Conservation (phyloP, 1,284 basidiomycete genomes). For the Paramarasmius palmivorus region DNA sequence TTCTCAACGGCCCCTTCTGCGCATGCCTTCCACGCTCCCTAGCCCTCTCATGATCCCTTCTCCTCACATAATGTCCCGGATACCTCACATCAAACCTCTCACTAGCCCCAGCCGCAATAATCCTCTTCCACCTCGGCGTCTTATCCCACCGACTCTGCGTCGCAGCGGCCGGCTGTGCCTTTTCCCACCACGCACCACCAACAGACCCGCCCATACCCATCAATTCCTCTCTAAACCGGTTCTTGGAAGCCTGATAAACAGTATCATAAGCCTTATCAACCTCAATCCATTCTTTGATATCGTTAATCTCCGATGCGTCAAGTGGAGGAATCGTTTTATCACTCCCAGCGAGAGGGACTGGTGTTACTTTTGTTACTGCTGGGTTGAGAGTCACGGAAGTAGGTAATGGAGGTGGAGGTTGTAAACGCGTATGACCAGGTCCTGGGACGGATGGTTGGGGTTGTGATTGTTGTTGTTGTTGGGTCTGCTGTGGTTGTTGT, state of each 20-base stretch:
- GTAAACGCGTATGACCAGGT: not conserved
- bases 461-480: not conserved
- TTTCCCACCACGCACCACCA: slow-evolving; percentile 14
- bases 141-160: slow-evolving; percentile 46
- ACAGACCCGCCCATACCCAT: slow-evolving; percentile 1
- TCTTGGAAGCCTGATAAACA: not conserved
- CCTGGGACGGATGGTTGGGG: slow-evolving; percentile 17
- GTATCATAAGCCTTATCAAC: slow-evolving; percentile 50
- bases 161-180: slow-evolving; percentile 29
- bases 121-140: slow-evolving; percentile 32
- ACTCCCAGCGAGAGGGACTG: slow-evolving; percentile 61
- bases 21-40: slow-evolving; percentile 15
- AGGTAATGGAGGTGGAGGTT: slow-evolving; percentile 29
- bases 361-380: slow-evolving; percentile 62
- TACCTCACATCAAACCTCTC: slow-evolving; percentile 69
- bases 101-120: slow-evolving; percentile 32
- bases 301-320: slow-evolving; percentile 34
- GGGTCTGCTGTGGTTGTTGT: not conserved
- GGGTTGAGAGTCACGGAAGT: slow-evolving; percentile 51
- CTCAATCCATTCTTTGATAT: slow-evolving; percentile 45
- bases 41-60: slow-evolving; percentile 34
- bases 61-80: slow-evolving; percentile 39
- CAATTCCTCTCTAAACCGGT: not conserved
- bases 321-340: slow-evolving; percentile 57
- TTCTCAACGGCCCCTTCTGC: slow-evolving; percentile 51